A percentile compares a stretch with the other conserved stretches of the same genome.
Conservation (phyloP, 2,329 filamentous ascomycete genomes). For the Neonectria sp. region DNA sequence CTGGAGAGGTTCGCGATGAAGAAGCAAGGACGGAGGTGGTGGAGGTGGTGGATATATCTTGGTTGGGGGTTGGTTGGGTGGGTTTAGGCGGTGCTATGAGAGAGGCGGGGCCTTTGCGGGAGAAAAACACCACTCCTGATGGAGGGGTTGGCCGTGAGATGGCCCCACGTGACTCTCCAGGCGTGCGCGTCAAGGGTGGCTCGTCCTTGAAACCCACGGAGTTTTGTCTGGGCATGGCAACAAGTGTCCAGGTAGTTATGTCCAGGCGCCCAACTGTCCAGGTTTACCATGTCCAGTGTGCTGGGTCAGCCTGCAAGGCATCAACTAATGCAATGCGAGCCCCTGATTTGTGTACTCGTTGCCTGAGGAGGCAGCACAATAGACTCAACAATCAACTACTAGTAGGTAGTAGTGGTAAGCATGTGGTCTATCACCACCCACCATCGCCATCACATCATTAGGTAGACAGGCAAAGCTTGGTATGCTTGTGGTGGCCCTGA, state of each 20-base stretch:
- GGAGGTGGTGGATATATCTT: slow-evolving; percentile 36
- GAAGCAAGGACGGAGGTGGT: slow-evolving; percentile 33
- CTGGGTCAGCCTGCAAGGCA: slow-evolving; percentile 21
- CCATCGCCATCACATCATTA: slow-evolving; percentile 26
- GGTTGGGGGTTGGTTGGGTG: slow-evolving; percentile 43
- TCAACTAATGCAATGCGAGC: slow-evolving; percentile 13
- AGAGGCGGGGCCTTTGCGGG: slow-evolving; percentile 49
- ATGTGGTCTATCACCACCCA: neutral
- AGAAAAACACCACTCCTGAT: slow-evolving; percentile 51
- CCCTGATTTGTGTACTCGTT: neutral
- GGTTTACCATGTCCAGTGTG: neutral
- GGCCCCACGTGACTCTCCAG: slow-evolving; percentile 50
- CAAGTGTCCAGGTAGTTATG: neutral
- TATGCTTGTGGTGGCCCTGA: neutral
- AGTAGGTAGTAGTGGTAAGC: neutral
- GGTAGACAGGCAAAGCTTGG: slow-evolving; percentile 22
- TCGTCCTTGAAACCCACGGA: slow-evolving; percentile 16
- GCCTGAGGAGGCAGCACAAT: slow-evolving; percentile 2
- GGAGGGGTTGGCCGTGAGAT: slow-evolving; percentile 54
- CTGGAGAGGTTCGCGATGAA: slow-evolving; percentile 41
- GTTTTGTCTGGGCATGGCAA: neutral
- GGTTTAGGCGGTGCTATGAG: slow-evolving; percentile 29
- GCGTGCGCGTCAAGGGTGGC: slow-evolving; percentile 41
- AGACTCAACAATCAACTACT: neutral
- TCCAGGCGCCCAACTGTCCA: neutral